Evolutionary conservation across 176 grass and related monocot species (phyloP), one percentile per base, ranked within the genome.

Genomic region (Rhynchospora pubera): DNA sequence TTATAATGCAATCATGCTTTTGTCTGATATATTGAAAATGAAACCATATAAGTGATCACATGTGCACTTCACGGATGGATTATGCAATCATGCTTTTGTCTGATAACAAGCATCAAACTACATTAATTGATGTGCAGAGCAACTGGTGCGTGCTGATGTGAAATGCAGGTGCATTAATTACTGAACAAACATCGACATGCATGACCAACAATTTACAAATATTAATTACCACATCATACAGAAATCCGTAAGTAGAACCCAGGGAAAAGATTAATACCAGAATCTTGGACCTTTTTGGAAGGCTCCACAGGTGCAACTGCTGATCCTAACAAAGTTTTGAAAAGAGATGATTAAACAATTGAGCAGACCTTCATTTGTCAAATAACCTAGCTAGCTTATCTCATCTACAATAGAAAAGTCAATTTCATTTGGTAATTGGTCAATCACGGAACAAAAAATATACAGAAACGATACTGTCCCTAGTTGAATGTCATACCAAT

Each of bases 281-380:
- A 62, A 66, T 82, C 79, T 65, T 66, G 32, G 13, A 82, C 7
- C 34, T 82, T 82, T 28, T 52, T 82, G 10, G 79, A 82, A 82
- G 79, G 79, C n/a, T 82, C 79, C 6, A 82, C 79, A 1, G 79
- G 79, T 18, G 79, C 61, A 64, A 82, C 46, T 7, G 79, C 56
- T 64, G 79, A 53, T 64, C 58, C 79, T 82, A 60, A 82, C 39
- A 82, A 80, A 46, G 8, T 14, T 21, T 14, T 9, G 42, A 82
- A 28, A 76, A 50, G 26, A 23, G 26, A 53, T 0, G 1, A 75
- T 70, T 30, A 76, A 55, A 22, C 47, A 76, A 22, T 32, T 52
- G 21, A 75, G 22, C 70, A 75, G 47, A 52, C 22, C 21, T 23
- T 22, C 45, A 48, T 73, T 50, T 51, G 45, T 73, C 16, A 47